Base-by-base conservation (phyloP, 2,329 filamentous ascomycete species). In the Penicillium sp. region DNA sequence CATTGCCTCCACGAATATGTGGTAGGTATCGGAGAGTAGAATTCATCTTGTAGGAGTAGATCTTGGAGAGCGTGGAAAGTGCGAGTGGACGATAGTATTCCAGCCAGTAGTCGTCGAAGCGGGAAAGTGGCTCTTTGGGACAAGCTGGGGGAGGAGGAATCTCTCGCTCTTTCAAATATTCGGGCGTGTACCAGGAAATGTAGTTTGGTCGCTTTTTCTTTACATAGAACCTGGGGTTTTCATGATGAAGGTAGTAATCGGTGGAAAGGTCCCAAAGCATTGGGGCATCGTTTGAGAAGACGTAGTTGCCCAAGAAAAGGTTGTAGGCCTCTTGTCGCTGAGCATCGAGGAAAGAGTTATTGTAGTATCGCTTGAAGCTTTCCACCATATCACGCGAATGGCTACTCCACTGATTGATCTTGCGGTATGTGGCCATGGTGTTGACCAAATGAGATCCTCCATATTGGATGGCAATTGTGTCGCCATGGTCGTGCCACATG, bases 341-440 rank as follows among this genome's bases (percentile, higher is more conserved):
- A n/a, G 90, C 93, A 73, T 99, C 95, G 9, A 99, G 84, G 72
- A 99, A 99, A 0, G 93, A 96, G 70, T 99, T 99, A 77, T 98
- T 96, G 75, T 99, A 99, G 74, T 98, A 99, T 27, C 95, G 86
- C 74, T 98, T 99, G 80, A 99, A 97, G 73, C 91, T 96, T 77
- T 99, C 95, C 22, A 99, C 93, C 93, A 99, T 98, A 73, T 99
- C 95, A 64, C 95, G 85, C 2, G 93, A 97, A 73, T 96, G 92
- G 67, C 91, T 96, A 24, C 92, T 96, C 95, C 95, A 99, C 73
- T 98, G 93, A 65, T 98, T 98, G 73, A 97, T 96, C 76, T 98
- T 98, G 56, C 95, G 90, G 73, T 99, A 99, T 5, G 95, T 99
- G 63, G 96, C 93, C 93, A 99, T 98, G 0, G 95, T 99, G 72